Conservation (phyloP, 768 basidiomycete genomes). For the Cystobasidiopsis lactophilus region DNA sequence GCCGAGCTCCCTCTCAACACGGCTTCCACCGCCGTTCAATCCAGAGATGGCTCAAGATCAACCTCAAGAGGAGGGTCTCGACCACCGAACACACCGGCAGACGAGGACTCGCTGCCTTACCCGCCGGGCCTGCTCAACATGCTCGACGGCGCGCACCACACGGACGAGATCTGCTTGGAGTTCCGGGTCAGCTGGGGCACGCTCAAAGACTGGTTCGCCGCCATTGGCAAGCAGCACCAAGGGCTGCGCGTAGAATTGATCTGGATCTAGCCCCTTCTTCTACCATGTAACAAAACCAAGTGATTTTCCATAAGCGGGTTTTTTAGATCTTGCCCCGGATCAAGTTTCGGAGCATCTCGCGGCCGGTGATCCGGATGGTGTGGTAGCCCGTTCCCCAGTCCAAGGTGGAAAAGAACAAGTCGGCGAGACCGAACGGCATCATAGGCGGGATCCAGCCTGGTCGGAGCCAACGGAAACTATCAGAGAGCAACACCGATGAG, state of each 20-base stretch:
- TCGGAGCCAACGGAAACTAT: not conserved
- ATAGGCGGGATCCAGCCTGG: constrained; percentile 92
- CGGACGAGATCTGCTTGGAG: constrained; percentile 60
- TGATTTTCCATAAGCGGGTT: no score
- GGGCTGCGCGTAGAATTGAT: no score
- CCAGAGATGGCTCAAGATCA: not conserved
- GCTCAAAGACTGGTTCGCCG: no score
- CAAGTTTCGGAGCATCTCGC: constrained; percentile 65
- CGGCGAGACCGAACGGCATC: constrained; percentile 82
- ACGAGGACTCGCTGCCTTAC: constrained; percentile 18
- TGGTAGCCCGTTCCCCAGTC: constrained; percentile 62
- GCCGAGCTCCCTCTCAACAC: constrained; percentile 17
- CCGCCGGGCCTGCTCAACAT: constrained; percentile 38
- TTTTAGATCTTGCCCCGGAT: constrained; percentile 60
- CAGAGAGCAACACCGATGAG: not conserved
- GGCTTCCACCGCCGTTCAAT: not conserved
- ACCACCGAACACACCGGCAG: not conserved
- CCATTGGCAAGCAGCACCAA: no score
- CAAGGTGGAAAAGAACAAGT: constrained; percentile 65
- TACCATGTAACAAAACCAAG: no score
- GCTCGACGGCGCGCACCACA: constrained; percentile 74
- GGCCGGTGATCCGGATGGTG: constrained; percentile 50
- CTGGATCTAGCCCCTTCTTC: no score
- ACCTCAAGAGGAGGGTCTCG: not conserved
- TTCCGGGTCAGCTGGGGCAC: not conserved